A percentile compares a stretch with the other conserved stretches of the same genome.
Conservation (phyloP, 2,329 filamentous ascomycete genomes). For the Cladosporium velox region DNA sequence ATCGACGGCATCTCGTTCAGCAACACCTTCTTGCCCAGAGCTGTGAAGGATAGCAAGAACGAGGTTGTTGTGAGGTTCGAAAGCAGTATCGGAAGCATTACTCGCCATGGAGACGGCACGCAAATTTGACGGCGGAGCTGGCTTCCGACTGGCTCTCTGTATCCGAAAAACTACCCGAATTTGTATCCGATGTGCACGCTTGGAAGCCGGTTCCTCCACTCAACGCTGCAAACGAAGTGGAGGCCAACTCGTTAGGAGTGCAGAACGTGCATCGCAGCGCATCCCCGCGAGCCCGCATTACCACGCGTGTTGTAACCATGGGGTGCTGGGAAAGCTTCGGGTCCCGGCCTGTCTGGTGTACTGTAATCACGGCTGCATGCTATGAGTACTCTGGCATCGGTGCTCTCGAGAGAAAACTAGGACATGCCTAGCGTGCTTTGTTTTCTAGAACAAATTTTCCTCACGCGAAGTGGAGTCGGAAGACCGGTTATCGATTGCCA, state of each 20-base stretch:
- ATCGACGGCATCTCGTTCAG: neutral
- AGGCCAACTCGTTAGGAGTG: neutral
- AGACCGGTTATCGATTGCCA: neutral
- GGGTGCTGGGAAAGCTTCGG: neutral
- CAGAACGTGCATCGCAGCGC: neutral
- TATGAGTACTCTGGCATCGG: neutral
- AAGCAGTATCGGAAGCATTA: neutral
- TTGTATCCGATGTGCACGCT: neutral
- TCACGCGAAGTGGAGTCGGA: neutral
- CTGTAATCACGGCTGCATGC: neutral
- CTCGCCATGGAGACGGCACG: neutral
- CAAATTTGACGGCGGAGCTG: neutral
- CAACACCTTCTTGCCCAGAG: neutral
- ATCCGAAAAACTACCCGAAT: neutral
- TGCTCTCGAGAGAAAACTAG: neutral
- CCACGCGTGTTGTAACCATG: neutral
- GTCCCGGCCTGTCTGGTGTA: neutral
- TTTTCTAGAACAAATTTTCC: neutral
- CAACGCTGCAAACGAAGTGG: conserved; percentile 1
- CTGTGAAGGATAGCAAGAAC: neutral
- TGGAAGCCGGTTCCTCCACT: conserved; percentile 6
- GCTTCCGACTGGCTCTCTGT: neutral
- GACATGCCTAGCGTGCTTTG: neutral
- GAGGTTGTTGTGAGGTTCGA: neutral
- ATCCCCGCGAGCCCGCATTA: neutral